Base-by-base conservation (phyloP, 2,329 filamentous ascomycete genomes). In the Calonectria crousiana region DNA sequence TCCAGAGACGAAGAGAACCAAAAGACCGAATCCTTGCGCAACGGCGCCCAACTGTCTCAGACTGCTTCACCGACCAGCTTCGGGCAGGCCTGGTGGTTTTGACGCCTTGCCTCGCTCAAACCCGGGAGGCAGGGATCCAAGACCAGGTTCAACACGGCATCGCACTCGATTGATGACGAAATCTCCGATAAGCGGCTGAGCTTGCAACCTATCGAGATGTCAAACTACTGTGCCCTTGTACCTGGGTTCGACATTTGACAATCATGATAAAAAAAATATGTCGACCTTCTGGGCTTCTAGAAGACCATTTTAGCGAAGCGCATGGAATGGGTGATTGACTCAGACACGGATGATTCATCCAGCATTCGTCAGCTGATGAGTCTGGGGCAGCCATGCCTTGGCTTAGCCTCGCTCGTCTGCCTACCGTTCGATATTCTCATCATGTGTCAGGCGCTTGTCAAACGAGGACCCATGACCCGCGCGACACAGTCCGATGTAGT, bases 151-250 rank as follows among this genome's bases (percentile, higher is more conserved):
- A 30, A 67, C 69, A 64, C 64, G 51, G 73, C 53, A 72, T 73
- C 64, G 64, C 56, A 70, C 74, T 74, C 69, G 73, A 74, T 72
- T 71, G 62, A 77, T 77, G 75, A 79, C 78, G 72, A 80, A 80
- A 80, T 80, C 76, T 74, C 78, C 78, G 78, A 80, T 80, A 79
- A 80, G 78, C 75, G 78, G 78, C 71, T 69, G 70, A 67, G 69
- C 69, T 69, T 58, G 70, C 70, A 69, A 65, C 58, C 41, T n/a
- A 69, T 73, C 71, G 41, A 73, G 71, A 73, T 69, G 66, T n/a
- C 36, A 60, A n/a, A 73, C 66, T 69, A 73, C 58, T 38, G 71
- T 51, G 41, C 70, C 52, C 68, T 62, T 69, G 71, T 53, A 53
- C 49, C 66, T 44, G 65, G 28, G 26, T 38, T 44, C n/a, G 34